Base-by-base conservation (phyloP, 2,329 filamentous ascomycete genomes). In the Epichloe typhina region DNA sequence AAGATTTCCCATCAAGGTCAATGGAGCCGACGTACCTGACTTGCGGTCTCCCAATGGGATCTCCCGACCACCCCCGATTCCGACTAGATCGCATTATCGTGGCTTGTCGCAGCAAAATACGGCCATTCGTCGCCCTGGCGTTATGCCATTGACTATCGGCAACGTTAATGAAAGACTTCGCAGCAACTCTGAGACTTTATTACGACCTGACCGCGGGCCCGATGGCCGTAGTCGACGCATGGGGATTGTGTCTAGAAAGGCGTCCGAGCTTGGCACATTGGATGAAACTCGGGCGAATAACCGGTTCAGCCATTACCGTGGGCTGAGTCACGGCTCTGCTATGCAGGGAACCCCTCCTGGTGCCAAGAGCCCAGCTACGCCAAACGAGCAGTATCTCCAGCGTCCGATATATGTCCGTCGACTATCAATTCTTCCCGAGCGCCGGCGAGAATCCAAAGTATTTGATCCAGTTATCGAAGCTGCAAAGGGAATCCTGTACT, bases 31-130 rank as follows among this genome's bases (percentile, higher is more conserved):
- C 51, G 70, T 83, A 3, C 69, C 77, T 37, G 81, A 84, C 57
- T 70, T 80, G 42, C 80, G 81, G 55, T 91, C 86, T 4, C 86
- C 86, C 13, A 81, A 75, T 38, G 67, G 79, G 11, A 71, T 74
- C 19, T 49, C 58, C 7, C 79, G 84, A 36, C 76, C 85, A 31
- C 88, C 90, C 3, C 86, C 86, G 0, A 86, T 95, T 53, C 88
- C 88, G 0, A 79, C 79, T 4, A 61, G 67, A 41, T 93, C 88
- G 3, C 89, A 95, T 64, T 88, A 87, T 57, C 82, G 90, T 33
- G 82, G 82, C 1, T 70, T 84, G 3, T 88, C 84, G 3, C 82
- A 85, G 57, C 82, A 86, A 55, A 85, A 76, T 57, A 70, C 76
- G 2, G 70, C 77, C 5, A 71, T 81, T 44, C 80, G 86, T 51